phyloP scores from a whole-genome alignment of 2,329 filamentous ascomycete species.

The Exophiala bonariae region DNA sequence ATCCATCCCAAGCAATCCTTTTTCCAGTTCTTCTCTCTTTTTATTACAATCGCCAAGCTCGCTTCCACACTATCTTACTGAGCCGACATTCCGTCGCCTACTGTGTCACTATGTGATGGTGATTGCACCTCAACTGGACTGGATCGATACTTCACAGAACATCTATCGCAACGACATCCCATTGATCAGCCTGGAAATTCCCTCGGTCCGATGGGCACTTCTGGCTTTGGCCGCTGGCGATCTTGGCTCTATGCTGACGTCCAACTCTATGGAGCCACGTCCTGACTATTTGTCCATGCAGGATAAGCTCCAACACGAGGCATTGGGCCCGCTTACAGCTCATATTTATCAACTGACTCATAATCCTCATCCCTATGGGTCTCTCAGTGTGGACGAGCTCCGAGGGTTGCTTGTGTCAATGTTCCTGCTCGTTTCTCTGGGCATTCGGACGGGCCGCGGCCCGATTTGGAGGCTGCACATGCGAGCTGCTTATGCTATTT shows the following conservation, averaged over 20 bases:
- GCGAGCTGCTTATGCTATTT: not conserved
- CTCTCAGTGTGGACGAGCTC: not conserved
- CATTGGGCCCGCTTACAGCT: not conserved
- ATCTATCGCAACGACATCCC: not conserved
- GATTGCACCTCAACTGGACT: not conserved
- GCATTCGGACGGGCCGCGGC: not conserved
- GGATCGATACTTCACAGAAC: not conserved
- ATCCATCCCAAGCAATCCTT: not conserved
- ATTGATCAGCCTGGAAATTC: not conserved
- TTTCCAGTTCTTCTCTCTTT: not conserved
- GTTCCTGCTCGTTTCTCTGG: not conserved
- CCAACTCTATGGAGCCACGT: not conserved
- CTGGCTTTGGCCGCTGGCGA: not conserved
- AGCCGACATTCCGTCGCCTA: not conserved
- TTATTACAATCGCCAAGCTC: too few relatives aligned
- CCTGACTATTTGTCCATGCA: not conserved
- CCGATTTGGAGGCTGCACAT: not conserved
- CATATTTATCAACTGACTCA: not conserved
- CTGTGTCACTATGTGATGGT: not conserved
- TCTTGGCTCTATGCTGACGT: not conserved
- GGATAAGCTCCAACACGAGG: not conserved
- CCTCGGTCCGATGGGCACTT: not conserved
- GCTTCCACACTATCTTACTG: not conserved
- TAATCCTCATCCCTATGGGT: not conserved
- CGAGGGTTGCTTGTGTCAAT: not conserved